These are phyloP conservation scores for Spinacia oleracea DNA, from an alignment of 179 eudicot genomes.

Conservation along the genomic window DNA sequence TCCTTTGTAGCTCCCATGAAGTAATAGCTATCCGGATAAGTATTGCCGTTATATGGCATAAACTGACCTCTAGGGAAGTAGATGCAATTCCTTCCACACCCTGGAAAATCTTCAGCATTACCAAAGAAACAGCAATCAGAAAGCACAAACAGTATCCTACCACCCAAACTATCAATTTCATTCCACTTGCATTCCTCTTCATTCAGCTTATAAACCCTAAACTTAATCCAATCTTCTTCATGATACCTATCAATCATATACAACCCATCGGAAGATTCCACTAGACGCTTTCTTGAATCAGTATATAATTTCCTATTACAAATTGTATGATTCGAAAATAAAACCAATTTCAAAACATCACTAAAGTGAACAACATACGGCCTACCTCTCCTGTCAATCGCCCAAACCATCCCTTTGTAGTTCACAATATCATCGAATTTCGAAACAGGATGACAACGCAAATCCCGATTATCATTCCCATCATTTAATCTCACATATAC, in stretches of 20 bases:
- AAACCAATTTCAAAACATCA: neutral
- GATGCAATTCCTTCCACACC: constrained; percentile 1
- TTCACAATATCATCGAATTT: constrained; percentile 30
- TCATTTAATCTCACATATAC: neutral
- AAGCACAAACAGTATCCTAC: constrained; percentile 21
- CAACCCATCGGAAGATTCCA: constrained; percentile 19
- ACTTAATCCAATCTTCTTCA: constrained; percentile 1
- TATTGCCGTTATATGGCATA: constrained; percentile 2
- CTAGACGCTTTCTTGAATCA: constrained; percentile 7
- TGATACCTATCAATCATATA: constrained; percentile 23
- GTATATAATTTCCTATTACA: neutral
- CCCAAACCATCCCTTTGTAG: constrained; percentile 5
- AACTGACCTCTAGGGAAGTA: constrained; percentile 19
- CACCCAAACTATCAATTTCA: constrained; percentile 23
- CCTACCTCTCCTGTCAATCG: constrained; percentile 21
- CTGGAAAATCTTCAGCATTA: constrained; percentile 11
- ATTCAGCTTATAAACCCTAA: constrained; percentile 26
- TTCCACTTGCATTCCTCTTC: constrained; percentile 21
- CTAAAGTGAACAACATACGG: constrained; percentile 9
- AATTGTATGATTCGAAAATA: neutral
- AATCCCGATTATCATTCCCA: constrained; percentile 9
- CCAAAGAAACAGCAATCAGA: constrained; percentile 20
- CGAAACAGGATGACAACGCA: neutral
- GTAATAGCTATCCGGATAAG: constrained; percentile 3
- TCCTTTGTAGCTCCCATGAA: constrained; percentile 10